A percentile compares a stretch with the other conserved stretches of the same genome.
Conservation (phyloP, 2,329 filamentous ascomycete genomes). For the Exophiala bonariae region DNA sequence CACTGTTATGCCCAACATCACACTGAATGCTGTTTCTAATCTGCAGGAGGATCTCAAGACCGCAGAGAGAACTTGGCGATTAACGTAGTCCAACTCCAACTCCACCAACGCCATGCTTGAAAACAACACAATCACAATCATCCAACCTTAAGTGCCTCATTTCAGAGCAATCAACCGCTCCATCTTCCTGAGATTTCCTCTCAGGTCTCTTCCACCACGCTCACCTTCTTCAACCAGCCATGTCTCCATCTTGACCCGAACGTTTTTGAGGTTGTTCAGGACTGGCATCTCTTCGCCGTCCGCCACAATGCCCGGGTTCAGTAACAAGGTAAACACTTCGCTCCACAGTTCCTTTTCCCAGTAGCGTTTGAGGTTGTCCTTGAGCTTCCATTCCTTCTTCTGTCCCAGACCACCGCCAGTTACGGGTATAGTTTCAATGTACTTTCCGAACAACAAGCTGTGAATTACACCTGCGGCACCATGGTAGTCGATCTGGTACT, state of each 20-base stretch:
- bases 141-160: background rate
- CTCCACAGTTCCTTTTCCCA: slow-evolving; percentile 94
- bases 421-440: slow-evolving; percentile 71
- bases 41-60: too few species aligned
- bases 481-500: slow-evolving; percentile 95
- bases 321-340: slow-evolving; percentile 76
- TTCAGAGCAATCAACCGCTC: slow-evolving; percentile 24
- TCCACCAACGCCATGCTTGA: slow-evolving; percentile 14
- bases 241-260: slow-evolving; percentile 25
- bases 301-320: slow-evolving; percentile 71
- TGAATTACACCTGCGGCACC: slow-evolving; percentile 87
- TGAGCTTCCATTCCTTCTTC: slow-evolving; percentile 72
- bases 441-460: slow-evolving; percentile 87
- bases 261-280: slow-evolving; percentile 34
- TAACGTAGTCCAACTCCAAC: background rate
- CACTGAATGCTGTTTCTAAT: too few species aligned
- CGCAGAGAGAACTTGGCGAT: too few species aligned
- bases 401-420: slow-evolving; percentile 25
- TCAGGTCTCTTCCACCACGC: slow-evolving; percentile 25
- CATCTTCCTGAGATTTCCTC: slow-evolving; percentile 24
- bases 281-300: slow-evolving; percentile 74
- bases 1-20: too few species aligned
- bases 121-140: slow-evolving; percentile 4
- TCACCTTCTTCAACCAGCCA: slow-evolving; percentile 28
- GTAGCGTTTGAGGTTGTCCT: slow-evolving; percentile 85